phyloP scores from a whole-genome alignment of 2,329 filamentous ascomycete genomes.

The Paraconiothyrium sp. region DNA sequence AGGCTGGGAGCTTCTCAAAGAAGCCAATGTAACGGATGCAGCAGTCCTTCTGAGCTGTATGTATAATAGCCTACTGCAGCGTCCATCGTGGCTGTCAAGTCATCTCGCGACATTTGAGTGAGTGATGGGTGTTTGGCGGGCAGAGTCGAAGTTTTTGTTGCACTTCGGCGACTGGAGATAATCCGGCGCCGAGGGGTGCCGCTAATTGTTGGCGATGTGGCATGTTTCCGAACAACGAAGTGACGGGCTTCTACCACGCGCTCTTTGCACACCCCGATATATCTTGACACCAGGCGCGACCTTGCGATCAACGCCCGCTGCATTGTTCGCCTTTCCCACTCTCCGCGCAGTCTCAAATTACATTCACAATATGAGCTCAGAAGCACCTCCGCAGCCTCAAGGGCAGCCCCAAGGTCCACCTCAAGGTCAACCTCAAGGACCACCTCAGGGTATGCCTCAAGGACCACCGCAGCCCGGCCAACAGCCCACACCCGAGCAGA shows the following conservation, averaged over 20 bases:
- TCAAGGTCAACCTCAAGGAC: slow-evolving; percentile 33
- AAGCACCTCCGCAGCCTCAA: slow-evolving; percentile 24
- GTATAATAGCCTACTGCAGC: not conserved
- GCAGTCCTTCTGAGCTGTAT: not conserved
- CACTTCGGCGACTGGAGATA: not conserved
- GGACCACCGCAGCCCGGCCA: slow-evolving; percentile 51
- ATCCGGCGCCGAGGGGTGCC: not conserved
- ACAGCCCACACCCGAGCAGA: slow-evolving; percentile 82
- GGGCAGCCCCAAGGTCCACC: slow-evolving; percentile 34
- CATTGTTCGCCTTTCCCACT: too few species aligned
- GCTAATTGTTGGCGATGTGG: slow-evolving; percentile 26
- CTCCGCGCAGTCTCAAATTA: not conserved
- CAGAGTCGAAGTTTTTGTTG: slow-evolving; percentile 3
- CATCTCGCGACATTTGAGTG: not conserved
- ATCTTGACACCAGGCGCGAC: not conserved
- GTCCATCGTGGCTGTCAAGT: not conserved
- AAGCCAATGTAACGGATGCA: not conserved
- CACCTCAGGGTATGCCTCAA: slow-evolving; percentile 33
- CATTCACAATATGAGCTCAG: slow-evolving; percentile 15
- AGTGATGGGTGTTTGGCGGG: not conserved
- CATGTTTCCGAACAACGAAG: slow-evolving; percentile 25
- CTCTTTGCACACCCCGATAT: not conserved
- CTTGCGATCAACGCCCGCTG: not conserved
- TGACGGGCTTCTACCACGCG: slow-evolving; percentile 15
- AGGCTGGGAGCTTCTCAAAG: not conserved